Evolutionary conservation across 164 flowering plant genomes (phyloP).

Genomic region (Umbilicus rupestris): DNA sequence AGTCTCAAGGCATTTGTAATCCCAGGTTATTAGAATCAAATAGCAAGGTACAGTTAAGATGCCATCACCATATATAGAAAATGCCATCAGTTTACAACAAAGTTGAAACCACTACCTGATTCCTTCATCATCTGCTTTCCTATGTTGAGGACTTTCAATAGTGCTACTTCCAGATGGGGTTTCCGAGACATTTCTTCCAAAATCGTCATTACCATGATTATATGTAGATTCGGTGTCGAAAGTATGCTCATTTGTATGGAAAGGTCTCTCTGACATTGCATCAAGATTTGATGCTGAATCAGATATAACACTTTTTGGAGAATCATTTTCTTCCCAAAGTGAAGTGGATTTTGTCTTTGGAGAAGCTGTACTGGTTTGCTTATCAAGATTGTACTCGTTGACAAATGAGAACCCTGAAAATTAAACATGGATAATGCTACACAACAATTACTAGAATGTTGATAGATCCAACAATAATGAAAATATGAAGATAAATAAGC

Average conservation of each 20-base stretch:
- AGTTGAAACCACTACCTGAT: slow-evolving; percentile 26
- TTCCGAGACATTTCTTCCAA: slow-evolving; percentile 37
- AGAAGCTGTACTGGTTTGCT: slow-evolving; percentile 17
- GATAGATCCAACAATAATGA: not conserved
- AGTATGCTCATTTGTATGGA: slow-evolving; percentile 17
- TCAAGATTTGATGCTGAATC: slow-evolving; percentile 31
- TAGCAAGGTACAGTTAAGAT: not conserved
- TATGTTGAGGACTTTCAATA: slow-evolving; percentile 1
- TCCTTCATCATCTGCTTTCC: slow-evolving; percentile 39
- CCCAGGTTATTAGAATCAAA: not conserved
- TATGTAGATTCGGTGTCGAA: slow-evolving; percentile 37
- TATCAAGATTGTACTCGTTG: slow-evolving; percentile 25
- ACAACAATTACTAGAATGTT: not conserved
- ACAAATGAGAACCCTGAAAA: slow-evolving; percentile 38
- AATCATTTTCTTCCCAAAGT: slow-evolving; percentile 22
- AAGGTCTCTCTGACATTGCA: slow-evolving; percentile 21
- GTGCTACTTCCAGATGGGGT: slow-evolving; percentile 30
- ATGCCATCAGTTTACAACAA: not conserved
- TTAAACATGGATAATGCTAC: not conserved
- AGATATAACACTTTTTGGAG: slow-evolving; percentile 22
- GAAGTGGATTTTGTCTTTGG: slow-evolving; percentile 21
- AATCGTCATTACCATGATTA: slow-evolving; percentile 43
- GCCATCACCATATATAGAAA: not conserved
- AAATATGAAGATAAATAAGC: slow-evolving; percentile 1
- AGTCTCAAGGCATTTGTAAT: not conserved